Evolutionary conservation across 1,284 basidiomycete species (phyloP).

Genomic region (Malassezia japonica): DNA sequence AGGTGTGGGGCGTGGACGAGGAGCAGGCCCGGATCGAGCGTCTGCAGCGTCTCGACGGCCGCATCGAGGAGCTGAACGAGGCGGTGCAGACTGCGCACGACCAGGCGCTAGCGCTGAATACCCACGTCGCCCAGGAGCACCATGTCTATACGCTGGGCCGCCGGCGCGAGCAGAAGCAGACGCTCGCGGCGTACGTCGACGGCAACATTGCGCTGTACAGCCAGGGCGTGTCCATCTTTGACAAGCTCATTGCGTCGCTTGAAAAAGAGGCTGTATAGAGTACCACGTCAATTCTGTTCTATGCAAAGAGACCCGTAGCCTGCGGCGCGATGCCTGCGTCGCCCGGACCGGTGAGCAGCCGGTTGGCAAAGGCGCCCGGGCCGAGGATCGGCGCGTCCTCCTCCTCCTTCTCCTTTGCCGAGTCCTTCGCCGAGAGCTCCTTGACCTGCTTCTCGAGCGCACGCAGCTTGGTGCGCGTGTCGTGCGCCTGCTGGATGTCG

Average conservation of each 20-base stretch:
- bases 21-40: constrained; percentile 82
- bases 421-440: constrained; percentile 63
- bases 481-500: constrained; percentile 66
- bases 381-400: constrained; percentile 47
- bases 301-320: constrained; percentile 11
- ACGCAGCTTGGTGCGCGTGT: constrained; percentile 28
- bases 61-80: constrained; percentile 95
- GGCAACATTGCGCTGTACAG: constrained; percentile 79
- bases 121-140: constrained; percentile 84
- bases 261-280: neutral
- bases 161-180: constrained; percentile 88
- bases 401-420: constrained; percentile 72
- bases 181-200: constrained; percentile 75
- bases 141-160: constrained; percentile 78
- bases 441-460: constrained; percentile 71
- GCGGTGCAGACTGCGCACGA: constrained; percentile 90
- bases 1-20: constrained; percentile 80
- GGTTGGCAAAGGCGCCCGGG: constrained; percentile 21
- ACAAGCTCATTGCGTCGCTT: constrained; percentile 12
- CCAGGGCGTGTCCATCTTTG: constrained; percentile 15
- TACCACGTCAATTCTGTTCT: neutral
- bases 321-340: neutral
- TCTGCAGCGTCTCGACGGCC: constrained; percentile 80
- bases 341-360: constrained; percentile 3
- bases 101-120: constrained; percentile 86